Base-by-base conservation (phyloP, 352 stramenopile species). In the Phytophthora agathidicida region DNA sequence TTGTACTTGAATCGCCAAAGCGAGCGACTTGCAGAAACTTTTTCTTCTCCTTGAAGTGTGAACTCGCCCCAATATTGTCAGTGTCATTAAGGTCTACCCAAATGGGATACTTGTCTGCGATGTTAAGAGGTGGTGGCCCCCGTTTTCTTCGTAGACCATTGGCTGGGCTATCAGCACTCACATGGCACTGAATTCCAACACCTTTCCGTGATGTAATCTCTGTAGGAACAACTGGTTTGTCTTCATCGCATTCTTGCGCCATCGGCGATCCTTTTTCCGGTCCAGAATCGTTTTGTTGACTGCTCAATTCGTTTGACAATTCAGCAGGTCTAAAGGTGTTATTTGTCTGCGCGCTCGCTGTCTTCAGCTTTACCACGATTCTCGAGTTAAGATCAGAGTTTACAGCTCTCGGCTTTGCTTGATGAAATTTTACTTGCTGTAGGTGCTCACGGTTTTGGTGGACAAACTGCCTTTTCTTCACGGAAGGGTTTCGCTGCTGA, bases 51-150 rank as follows among this genome's bases (percentile, higher is more conserved):
- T 65, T 64, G 26, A 38, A 52, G 9, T 33, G 33, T 33, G 24
- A 31, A 8, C 30, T 37, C 7, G 19, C n/a, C 8, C 46, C 36
- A 14, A 23, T 7, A 20, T 19, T 54, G 30, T 13, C 27, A 20
- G 16, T 43, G 7, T 36, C 8, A n/a, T 67, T 48, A 2, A 83
- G 36, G 10, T 81, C 68, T 3, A 79, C 38, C 45, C 62, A 80
- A 17, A 78, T 51, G 0, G 73, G 71, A 33, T 60, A 83, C 13
- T 66, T 81, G 39, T 68, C 68, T 3, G 44, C 48, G 47, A 77
- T 65, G 16, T 30, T 61, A 26, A 72, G 35, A 5, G 33, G 47
- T 33, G 17, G 28, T 10, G 50, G 39, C 3, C 31, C 53, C 10
- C 19, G 41, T 22, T 31, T 53, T 53, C 37, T 55, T 44, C 51